phyloP scores from a whole-genome alignment of 306 rosid genomes.

The Cucumis hystrix region DNA sequence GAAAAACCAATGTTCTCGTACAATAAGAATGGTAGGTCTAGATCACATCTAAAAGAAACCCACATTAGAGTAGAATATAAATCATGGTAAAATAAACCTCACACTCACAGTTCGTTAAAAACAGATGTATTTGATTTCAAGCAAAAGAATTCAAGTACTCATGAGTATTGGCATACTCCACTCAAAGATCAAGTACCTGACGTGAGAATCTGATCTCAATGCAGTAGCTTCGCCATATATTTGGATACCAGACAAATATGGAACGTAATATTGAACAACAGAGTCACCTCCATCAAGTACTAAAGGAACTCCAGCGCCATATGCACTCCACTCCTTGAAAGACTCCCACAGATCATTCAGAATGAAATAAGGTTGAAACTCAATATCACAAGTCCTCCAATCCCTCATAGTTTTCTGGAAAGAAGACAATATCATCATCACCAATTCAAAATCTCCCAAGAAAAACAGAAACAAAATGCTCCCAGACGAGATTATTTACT shows the following conservation, averaged over 20 bases:
- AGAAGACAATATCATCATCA: not conserved
- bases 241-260: constrained; percentile 80
- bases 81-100: not conserved
- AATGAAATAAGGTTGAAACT: constrained; percentile 56
- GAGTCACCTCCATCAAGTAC: constrained; percentile 55
- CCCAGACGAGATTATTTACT: not conserved
- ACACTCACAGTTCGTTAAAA: not conserved
- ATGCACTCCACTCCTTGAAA: constrained; percentile 83
- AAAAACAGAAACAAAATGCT: not conserved
- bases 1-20: not conserved
- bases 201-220: constrained; percentile 26
- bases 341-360: constrained; percentile 85
- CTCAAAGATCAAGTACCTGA: constrained; percentile 32
- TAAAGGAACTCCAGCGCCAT: constrained; percentile 90
- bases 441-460: not conserved
- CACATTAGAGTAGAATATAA: not conserved
- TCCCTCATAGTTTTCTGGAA: constrained; percentile 72
- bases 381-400: constrained; percentile 65
- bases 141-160: not conserved
- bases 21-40: not conserved
- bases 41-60: not conserved
- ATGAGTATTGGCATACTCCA: not conserved
- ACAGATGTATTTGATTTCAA: not conserved
- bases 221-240: constrained; percentile 51
- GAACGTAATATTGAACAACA: constrained; percentile 81